Evolutionary conservation across 495 filamentous ascomycete genomes (phyloP).

Genomic region (Durotheca rogersii): DNA sequence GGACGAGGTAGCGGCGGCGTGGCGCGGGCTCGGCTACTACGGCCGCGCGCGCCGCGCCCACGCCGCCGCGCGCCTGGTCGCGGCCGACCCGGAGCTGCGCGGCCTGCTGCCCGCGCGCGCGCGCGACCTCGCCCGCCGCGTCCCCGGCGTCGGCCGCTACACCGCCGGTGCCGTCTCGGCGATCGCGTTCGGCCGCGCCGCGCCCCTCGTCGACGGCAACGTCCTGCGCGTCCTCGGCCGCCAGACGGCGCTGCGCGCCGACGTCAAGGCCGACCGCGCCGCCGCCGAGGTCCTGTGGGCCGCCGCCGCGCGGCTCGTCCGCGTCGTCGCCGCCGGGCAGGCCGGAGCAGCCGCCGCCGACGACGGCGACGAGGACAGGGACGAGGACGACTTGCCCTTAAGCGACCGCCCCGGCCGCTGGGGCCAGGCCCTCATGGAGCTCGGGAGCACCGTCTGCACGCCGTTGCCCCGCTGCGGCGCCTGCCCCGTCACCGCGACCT

Average conservation of each 20-base stretch:
- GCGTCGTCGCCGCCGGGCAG: too few species aligned
- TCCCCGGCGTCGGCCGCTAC: conserved; percentile 50
- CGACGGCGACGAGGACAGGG: conserved; percentile 1
- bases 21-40: conserved; percentile 51
- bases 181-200: conserved; percentile 47
- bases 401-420: conserved; percentile 45
- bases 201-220: conserved; percentile 52
- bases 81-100: conserved; percentile 16
- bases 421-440: conserved; percentile 53
- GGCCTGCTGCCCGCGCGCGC: conserved; percentile 39
- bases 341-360: conserved; percentile 30
- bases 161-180: conserved; percentile 49
- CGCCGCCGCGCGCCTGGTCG: conserved; percentile 40
- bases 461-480: conserved; percentile 45
- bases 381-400: not conserved
- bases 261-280: conserved; percentile 42
- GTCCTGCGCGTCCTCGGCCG: conserved; percentile 48
- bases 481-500: conserved; percentile 46
- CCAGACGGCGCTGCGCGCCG: conserved; percentile 43
- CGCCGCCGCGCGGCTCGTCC: conserved; percentile 43
- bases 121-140: conserved; percentile 31
- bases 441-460: conserved; percentile 50
- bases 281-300: conserved; percentile 45
- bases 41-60: conserved; percentile 45
- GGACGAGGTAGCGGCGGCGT: conserved; percentile 42